Evolutionary conservation across 371 early-diverging fungal species (phyloP).

Genomic region (Mortierella sp.): DNA sequence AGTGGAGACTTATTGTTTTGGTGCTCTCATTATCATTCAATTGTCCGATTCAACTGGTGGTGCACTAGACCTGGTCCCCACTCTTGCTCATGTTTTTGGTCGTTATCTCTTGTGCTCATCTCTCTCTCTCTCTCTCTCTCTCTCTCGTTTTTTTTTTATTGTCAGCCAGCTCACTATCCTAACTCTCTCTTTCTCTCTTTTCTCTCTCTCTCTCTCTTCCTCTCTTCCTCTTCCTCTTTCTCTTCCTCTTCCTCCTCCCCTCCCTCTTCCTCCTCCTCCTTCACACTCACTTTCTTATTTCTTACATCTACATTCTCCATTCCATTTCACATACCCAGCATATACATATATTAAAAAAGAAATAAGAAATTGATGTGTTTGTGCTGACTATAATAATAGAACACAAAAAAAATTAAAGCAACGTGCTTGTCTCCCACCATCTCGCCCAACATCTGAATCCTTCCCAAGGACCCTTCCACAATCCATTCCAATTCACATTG

Average conservation of each 20-base stretch:
- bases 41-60: no score
- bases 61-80: not conserved
- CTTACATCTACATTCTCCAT: not conserved
- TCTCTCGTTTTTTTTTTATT: not conserved
- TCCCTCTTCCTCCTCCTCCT: not conserved
- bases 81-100: not conserved
- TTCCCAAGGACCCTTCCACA: not conserved
- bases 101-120: not conserved
- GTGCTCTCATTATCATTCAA: not conserved
- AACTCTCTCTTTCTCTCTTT: not conserved
- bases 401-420: not conserved
- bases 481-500: constrained; percentile 7
- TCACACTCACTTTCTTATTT: not conserved
- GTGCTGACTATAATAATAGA: not conserved
- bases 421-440: constrained; percentile 2
- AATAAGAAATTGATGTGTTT: not conserved
- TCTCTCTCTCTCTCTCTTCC: not conserved
- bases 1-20: not conserved
- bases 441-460: constrained; percentile 7
- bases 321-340: no score
- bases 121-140: no score
- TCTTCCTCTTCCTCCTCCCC: not conserved
- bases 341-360: no score
- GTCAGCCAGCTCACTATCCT: not conserved
- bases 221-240: constrained; percentile 9